These are phyloP conservation scores for Aegle marmelos DNA, from an alignment of 345 rosid genomes.

Conservation along the genomic window DNA sequence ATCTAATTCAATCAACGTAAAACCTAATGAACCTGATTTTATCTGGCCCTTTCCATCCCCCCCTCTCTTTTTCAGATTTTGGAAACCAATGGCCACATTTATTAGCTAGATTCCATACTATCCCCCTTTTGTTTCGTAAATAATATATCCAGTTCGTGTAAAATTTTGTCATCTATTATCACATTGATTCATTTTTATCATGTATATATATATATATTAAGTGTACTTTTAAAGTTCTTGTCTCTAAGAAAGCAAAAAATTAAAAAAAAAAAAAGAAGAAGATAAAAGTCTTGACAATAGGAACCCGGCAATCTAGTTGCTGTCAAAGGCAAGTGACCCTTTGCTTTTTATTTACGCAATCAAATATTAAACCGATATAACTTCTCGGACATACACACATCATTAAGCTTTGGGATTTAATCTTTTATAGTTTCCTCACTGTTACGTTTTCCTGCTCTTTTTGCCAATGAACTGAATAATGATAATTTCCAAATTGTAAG, in stretches of 20 bases:
- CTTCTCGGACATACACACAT: neutral
- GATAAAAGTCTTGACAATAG: neutral
- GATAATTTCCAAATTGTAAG: slow-evolving; percentile 5
- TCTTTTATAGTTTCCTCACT: slow-evolving; percentile 16
- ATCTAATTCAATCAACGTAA: accelerated
- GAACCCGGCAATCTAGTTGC: neutral
- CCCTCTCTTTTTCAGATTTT: too few species aligned
- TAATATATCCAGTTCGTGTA: neutral
- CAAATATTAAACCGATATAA: neutral
- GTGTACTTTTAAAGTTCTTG: too few species aligned
- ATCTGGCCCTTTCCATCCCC: too few species aligned
- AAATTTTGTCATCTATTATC: neutral
- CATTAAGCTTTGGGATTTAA: neutral
- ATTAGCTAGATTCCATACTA: too few species aligned
- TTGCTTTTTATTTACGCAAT: slow-evolving; percentile 16
- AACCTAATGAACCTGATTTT: accelerated
- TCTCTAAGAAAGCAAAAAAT: too few species aligned
- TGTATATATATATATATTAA: too few species aligned
- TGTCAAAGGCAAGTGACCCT: neutral
- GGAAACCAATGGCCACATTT: too few species aligned
- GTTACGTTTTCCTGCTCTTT: slow-evolving; percentile 12
- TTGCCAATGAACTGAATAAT: neutral
- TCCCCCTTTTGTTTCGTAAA: neutral
- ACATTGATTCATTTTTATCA: too few species aligned
- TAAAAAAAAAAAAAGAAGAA: neutral